A percentile compares a stretch with the other conserved stretches of the same genome.
Conservation (phyloP, 306 rosid species). For the Inga oerstediana region DNA sequence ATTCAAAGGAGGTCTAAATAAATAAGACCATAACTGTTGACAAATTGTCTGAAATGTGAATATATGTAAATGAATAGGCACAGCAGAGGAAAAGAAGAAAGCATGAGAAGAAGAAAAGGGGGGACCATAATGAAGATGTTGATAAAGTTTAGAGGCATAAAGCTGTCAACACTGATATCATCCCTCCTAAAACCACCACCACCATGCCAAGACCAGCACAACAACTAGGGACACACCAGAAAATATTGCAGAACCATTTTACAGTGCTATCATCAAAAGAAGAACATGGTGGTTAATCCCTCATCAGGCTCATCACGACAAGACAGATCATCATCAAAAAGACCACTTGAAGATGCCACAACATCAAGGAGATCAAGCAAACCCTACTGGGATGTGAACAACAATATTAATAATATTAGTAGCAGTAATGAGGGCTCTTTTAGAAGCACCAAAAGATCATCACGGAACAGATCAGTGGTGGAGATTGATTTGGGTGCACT, state of each 20-base stretch:
- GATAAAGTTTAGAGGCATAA: constrained; percentile 48
- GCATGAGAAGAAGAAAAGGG: constrained; percentile 28
- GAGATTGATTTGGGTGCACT: constrained; percentile 52
- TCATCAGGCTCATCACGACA: constrained; percentile 7
- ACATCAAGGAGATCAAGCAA: not conserved
- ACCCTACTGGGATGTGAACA: constrained; percentile 22
- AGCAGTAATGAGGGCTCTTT: not conserved
- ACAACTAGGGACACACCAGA: constrained; percentile 17
- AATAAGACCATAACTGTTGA: not conserved
- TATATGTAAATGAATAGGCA: not conserved
- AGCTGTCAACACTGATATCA: constrained; percentile 43
- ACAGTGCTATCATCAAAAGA: constrained; percentile 33
- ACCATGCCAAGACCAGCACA: not conserved
- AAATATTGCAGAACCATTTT: constrained; percentile 24
- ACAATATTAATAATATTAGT: not conserved
- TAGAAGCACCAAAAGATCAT: constrained; percentile 28
- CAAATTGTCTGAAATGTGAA: no score
- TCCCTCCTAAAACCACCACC: constrained; percentile 40
- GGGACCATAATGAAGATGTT: constrained; percentile 49
- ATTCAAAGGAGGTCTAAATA: no score
- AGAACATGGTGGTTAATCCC: constrained; percentile 25
- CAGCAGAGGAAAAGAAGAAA: constrained; percentile 38
- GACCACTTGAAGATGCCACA: not conserved
- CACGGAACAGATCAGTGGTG: constrained; percentile 16
- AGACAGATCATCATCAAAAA: not conserved